These are phyloP conservation scores for Penicillium thymicola DNA, from an alignment of 2,329 filamentous ascomycete genomes.

Conservation along the genomic window DNA sequence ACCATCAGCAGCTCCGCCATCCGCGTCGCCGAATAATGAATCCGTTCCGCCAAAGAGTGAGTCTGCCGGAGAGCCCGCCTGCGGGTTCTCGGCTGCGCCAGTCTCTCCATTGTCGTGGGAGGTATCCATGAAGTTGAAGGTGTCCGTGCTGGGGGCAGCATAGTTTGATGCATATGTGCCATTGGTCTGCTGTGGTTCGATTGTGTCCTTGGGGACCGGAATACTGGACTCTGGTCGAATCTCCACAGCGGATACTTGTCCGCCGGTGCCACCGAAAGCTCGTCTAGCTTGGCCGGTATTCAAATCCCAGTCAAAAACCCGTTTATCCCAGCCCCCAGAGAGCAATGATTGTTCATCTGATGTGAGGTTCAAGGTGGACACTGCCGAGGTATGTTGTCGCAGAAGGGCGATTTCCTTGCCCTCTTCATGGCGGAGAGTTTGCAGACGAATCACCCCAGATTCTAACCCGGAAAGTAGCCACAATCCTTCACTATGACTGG, in stretches of 20 bases:
- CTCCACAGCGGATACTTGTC: conserved; percentile 87
- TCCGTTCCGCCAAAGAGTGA: conserved; percentile 83
- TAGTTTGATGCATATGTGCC: conserved; percentile 78
- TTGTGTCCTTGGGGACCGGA: conserved; percentile 70
- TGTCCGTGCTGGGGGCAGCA: conserved; percentile 56
- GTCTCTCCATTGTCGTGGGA: conserved; percentile 34
- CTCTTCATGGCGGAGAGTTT: conserved; percentile 90
- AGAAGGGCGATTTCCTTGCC: conserved; percentile 82
- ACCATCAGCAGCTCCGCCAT: conserved; percentile 50
- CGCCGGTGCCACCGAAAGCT: conserved; percentile 70
- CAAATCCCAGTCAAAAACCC: conserved; percentile 89
- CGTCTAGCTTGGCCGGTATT: conserved; percentile 77
- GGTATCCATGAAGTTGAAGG: conserved; percentile 46
- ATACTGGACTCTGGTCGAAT: conserved; percentile 72
- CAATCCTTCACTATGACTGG: conserved; percentile 81
- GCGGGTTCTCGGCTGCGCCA: conserved; percentile 54
- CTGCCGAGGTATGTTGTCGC: conserved; percentile 81
- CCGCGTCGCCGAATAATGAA: conserved; percentile 83
- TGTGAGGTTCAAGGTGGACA: conserved; percentile 78
- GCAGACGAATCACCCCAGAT: conserved; percentile 86
- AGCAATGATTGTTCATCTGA: conserved; percentile 83
- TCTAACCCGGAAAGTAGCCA: conserved; percentile 92
- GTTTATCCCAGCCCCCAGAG: conserved; percentile 96
- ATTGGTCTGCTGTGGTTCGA: conserved; percentile 50
- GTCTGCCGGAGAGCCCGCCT: conserved; percentile 64